Evolutionary conservation across 1,139 yeast species (phyloP), one percentile per base, ranked within the genome.

Genomic region (Pneumocystis jirovecii): DNA sequence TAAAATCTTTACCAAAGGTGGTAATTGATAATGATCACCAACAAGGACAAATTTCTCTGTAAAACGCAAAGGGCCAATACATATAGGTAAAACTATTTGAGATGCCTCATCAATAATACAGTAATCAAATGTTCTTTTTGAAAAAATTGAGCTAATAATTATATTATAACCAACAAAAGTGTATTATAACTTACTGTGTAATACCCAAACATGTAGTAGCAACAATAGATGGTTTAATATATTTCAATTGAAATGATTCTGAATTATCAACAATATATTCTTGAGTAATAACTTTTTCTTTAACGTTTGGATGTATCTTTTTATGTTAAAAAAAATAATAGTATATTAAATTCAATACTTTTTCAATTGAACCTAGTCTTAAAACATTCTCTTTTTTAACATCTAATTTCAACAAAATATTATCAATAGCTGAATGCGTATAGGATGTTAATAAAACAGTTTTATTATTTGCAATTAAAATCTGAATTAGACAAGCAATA

Each of bases 81-180:
- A 87, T 3, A 89, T 81, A 0, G 99, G 98, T 78, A 93, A 79
- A 0, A 97, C 85, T 0, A 91, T 89, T 72, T 93, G 98, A 0
- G 97, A 90, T 0, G 98, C 97, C 73, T 93, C 99, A 74, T 93
- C 99, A 62, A 95, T 82, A 61, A 93, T 91, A 73, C 97, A 95
- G 73, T 88, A 91, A 73, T 93, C 98, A 75, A 93, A 93, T 29
- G 78, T 79, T 42, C 82, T 76, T 63, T 87, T 77, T 63, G 78
- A 77, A 74, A 85, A 83, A 29, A 85, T 76, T 73, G 85, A 78
- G 65, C 74, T 72, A 31, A 15, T n/a, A 63, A 42, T 34, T 37
- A n/a, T 19, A 34, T 63, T 19, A 61, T 34, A 61, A n/a, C 21
- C 21, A 21, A 25, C 10, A 25, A 19, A 35, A 60, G n/a, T 17